These are phyloP conservation scores for Ogataea pignaliae DNA, from an alignment of 805 yeast species.

Conservation along the genomic window DNA sequence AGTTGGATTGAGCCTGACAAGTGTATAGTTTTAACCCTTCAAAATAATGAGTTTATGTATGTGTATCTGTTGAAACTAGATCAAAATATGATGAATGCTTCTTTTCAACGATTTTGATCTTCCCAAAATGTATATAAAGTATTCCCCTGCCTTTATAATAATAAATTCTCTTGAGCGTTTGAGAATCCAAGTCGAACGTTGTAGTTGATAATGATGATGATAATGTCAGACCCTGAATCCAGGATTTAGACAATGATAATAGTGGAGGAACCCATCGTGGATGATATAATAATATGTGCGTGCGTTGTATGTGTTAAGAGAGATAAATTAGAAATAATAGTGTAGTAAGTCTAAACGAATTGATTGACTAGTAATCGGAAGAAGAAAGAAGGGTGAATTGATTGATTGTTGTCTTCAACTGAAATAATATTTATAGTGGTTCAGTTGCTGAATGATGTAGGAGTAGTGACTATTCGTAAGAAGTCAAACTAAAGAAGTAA, in stretches of 20 bases:
- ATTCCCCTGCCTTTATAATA: no score
- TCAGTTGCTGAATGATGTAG: background rate
- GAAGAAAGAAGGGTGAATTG: no score
- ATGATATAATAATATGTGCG: background rate
- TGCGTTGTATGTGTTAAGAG: background rate
- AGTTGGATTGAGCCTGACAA: no score
- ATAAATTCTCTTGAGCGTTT: background rate
- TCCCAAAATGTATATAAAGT: no score
- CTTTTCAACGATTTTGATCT: no score
- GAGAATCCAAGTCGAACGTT: background rate
- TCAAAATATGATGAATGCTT: no score
- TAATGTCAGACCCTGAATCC: background rate
- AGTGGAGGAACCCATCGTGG: background rate
- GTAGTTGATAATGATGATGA: background rate
- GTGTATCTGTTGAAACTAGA: no score
- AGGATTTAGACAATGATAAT: background rate
- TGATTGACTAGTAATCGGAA: no score
- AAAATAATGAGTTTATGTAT: no score
- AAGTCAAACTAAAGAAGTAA: background rate
- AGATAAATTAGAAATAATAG: background rate
- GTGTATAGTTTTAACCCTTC: no score
- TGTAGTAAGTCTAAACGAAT: background rate
- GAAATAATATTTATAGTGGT: no score
- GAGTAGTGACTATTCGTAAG: background rate
- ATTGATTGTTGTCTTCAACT: no score